Base-by-base conservation (phyloP, 139 green algal species). In the Ettlia oleoabundans region DNA sequence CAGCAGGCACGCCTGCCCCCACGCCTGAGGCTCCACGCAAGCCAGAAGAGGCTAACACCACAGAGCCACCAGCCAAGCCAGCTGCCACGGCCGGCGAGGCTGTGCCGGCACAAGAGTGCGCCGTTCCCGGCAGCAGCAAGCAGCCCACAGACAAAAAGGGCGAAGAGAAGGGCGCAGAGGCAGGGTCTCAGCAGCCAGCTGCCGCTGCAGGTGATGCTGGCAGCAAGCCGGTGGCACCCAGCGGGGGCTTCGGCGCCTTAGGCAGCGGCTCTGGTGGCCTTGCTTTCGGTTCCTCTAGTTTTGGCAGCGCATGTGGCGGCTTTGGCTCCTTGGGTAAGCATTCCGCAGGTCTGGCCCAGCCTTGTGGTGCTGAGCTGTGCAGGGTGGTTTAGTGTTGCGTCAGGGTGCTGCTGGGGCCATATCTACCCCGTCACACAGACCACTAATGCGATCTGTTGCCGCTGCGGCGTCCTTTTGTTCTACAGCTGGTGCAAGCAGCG, bases 271-370 rank as follows among this genome's bases (percentile, higher is more conserved):
- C 51, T 30, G 69, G 69, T 22, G 55, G 55, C 18, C 55, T 65
- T 9, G 55, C 55, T 32, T 65, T 65, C 21, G 55, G 55, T 15
- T 24, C 10, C 13, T 58, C 47, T 58, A 15, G 71, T 13, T 80
- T 68, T 75, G 84, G 38, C 9, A 62, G 51, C 65, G 58, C 58
- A 1, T 32, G 1, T 53, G 81, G 82, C 33, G 85, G 81, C 19
- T 87, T 84, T 86, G 81, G 74, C 30, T 62, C 63, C 28, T n/a
- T 78, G 30, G 64, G 76, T 77, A 58, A 75, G 15, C 26, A 58
- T 15, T 55, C 58, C 43, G n/a, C 38, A n/a, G n/a, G n/a, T n/a
- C n/a, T n/a, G n/a, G n/a, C n/a, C n/a, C n/a, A n/a, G n/a, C n/a
- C n/a, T n/a, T n/a, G n/a, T 71, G 41, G 37, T 42, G 67, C 1